A percentile compares a stretch with the other conserved stretches of the same genome.
These are phyloP conservation scores for Tolypocladium guangdongense DNA, from an alignment of 2,329 filamentous ascomycete genomes.

Conservation along the genomic window DNA sequence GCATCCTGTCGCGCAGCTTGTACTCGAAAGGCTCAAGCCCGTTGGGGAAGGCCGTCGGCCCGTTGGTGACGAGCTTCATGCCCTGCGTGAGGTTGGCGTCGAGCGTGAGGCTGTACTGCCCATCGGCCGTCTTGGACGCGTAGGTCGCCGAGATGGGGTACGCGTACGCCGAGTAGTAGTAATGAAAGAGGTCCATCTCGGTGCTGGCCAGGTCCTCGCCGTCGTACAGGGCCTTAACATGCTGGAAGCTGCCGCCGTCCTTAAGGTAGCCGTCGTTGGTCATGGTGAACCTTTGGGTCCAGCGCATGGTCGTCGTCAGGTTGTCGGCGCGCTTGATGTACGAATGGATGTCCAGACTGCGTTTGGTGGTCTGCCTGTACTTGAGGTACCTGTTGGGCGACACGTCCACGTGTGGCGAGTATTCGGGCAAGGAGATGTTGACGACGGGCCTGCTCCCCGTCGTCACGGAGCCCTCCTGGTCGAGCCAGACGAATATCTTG, in stretches of 20 bases:
- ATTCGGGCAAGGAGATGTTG: background rate
- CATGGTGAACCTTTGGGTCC: constrained; percentile 48
- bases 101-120: constrained; percentile 9
- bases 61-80: constrained; percentile 23
- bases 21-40: constrained; percentile 46
- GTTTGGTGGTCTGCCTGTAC: constrained; percentile 40
- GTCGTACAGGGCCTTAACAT: constrained; percentile 7
- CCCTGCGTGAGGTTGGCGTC: constrained; percentile 29
- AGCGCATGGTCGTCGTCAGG: constrained; percentile 21
- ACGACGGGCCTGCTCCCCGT: constrained; percentile 11
- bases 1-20: constrained; percentile 11
- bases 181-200: background rate
- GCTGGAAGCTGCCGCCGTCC: constrained; percentile 29
- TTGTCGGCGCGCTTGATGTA: constrained; percentile 28
- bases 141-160: constrained; percentile 7
- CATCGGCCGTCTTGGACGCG: background rate
- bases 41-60: constrained; percentile 39
- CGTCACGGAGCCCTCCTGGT: constrained; percentile 36
- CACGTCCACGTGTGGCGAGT: background rate
- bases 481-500: constrained; percentile 71
- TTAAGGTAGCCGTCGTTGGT: constrained; percentile 38
- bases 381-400: background rate
- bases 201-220: constrained; percentile 6
- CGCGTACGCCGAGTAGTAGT: constrained; percentile 3
- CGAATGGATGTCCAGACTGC: constrained; percentile 48